A percentile compares a stretch with the other conserved stretches of the same genome.
These are phyloP conservation scores for Brasenia schreberi DNA, from an alignment of 164 flowering plant species.

Conservation along the genomic window DNA sequence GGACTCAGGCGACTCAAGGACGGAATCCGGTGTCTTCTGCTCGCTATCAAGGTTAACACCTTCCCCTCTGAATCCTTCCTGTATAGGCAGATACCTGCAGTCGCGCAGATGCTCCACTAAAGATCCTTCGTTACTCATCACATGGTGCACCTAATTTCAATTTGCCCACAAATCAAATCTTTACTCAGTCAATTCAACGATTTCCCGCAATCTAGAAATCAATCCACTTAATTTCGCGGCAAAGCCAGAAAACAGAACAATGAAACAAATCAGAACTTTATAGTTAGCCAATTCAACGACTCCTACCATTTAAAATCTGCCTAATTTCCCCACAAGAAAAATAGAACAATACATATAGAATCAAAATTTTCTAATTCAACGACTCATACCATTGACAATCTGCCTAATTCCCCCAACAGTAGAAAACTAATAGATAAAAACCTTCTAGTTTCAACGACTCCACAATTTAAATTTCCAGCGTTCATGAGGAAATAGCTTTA, in stretches of 20 bases:
- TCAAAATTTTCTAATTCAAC: no score
- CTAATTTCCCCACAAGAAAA: no score
- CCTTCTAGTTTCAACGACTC: no score
- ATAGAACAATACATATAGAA: no score
- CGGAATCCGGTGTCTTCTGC: slow-evolving; percentile 16
- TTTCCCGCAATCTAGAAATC: slow-evolving; percentile 1
- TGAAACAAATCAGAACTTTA: no score
- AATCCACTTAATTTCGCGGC: not conserved
- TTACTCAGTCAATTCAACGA: no score
- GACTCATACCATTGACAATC: no score
- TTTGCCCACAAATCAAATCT: slow-evolving; percentile 17
- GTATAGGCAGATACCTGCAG: slow-evolving; percentile 6
- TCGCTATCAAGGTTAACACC: slow-evolving; percentile 3
- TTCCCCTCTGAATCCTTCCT: slow-evolving; percentile 1
- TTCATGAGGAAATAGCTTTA: not conserved
- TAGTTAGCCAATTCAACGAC: not conserved
- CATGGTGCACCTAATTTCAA: slow-evolving; percentile 3
- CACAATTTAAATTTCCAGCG: not conserved
- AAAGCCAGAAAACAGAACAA: not conserved
- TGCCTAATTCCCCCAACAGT: no score
- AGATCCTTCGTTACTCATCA: slow-evolving; percentile 8
- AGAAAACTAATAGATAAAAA: no score
- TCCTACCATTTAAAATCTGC: no score
- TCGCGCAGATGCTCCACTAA: slow-evolving; percentile 12
- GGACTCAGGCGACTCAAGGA: slow-evolving; percentile 9